A percentile compares a stretch with the other conserved stretches of the same genome.
phyloP scores from a whole-genome alignment of 2,329 filamentous ascomycete genomes.

The Juglanconis juglandina region DNA sequence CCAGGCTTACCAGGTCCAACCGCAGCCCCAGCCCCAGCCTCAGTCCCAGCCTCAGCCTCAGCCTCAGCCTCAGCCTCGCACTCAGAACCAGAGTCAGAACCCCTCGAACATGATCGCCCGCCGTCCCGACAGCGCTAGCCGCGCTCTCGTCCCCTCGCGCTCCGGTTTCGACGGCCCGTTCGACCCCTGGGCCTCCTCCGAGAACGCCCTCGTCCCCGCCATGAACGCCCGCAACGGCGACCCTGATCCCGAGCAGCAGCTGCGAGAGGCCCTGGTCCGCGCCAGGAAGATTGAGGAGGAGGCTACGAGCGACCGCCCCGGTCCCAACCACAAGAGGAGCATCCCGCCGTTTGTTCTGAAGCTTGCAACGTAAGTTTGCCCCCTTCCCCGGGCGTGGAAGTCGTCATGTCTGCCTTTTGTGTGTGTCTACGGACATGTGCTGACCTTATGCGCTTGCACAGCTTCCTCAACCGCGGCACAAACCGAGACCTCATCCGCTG shows the following conservation, averaged over 20 bases:
- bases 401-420: constrained; percentile 3
- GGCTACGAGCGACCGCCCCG: constrained; percentile 75
- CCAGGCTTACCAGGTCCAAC: constrained; percentile 28
- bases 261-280: constrained; percentile 50
- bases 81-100: neutral
- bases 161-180: constrained; percentile 23
- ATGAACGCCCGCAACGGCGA: constrained; percentile 41
- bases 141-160: constrained; percentile 44
- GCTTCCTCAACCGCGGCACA: constrained; percentile 88
- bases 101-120: constrained; percentile 51
- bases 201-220: constrained; percentile 36
- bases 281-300: constrained; percentile 73
- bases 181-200: constrained; percentile 37
- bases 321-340: constrained; percentile 11
- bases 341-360: constrained; percentile 98
- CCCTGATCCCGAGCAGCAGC: constrained; percentile 65
- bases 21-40: constrained; percentile 20
- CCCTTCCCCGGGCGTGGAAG: neutral
- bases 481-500: constrained; percentile 94
- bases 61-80: neutral
- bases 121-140: constrained; percentile 50
- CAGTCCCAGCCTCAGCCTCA: neutral
- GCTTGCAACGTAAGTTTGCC: constrained; percentile 74
- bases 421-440: neutral
- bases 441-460: constrained; percentile 36